Evolutionary conservation across 78 protist genomes (phyloP).

Genomic region (Chrysochromulina parva): DNA sequence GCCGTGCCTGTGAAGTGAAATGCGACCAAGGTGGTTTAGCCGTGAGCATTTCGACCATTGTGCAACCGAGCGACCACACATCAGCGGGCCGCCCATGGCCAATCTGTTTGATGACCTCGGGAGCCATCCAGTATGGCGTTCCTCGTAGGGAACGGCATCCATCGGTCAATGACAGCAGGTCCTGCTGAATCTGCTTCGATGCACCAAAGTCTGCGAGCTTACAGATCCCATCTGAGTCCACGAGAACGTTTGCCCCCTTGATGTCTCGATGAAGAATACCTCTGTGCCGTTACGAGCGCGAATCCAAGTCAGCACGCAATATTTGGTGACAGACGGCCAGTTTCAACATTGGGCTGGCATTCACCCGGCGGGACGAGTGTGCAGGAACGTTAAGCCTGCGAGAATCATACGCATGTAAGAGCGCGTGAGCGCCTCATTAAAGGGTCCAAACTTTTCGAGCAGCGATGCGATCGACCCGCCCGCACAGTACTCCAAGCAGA

Average conservation of each 20-base stretch:
- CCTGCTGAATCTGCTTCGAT: background rate
- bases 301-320: too few relatives aligned
- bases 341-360: background rate
- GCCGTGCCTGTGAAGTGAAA: conserved; percentile 4
- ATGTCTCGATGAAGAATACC: background rate
- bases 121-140: conserved; percentile 67
- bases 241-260: conserved; percentile 73
- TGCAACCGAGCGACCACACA: conserved; percentile 57
- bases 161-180: background rate
- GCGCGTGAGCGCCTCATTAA: background rate
- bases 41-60: conserved; percentile 35
- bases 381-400: background rate
- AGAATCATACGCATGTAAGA: background rate
- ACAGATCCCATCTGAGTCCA: conserved; percentile 47
- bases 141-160: conserved; percentile 26
- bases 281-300: too few relatives aligned
- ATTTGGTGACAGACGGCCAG: too few relatives aligned
- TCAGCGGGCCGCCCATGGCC: conserved; percentile 54
- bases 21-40: conserved; percentile 56
- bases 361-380: background rate
- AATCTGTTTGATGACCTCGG: conserved; percentile 62
- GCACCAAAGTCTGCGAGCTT: conserved; percentile 79
- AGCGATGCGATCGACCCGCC: conserved; percentile 44
- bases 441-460: background rate
- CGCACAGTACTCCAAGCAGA: conserved; percentile 43